Evolutionary conservation across 2,329 filamentous ascomycete genomes (phyloP).

Genomic region (Thelonectria blattea): DNA sequence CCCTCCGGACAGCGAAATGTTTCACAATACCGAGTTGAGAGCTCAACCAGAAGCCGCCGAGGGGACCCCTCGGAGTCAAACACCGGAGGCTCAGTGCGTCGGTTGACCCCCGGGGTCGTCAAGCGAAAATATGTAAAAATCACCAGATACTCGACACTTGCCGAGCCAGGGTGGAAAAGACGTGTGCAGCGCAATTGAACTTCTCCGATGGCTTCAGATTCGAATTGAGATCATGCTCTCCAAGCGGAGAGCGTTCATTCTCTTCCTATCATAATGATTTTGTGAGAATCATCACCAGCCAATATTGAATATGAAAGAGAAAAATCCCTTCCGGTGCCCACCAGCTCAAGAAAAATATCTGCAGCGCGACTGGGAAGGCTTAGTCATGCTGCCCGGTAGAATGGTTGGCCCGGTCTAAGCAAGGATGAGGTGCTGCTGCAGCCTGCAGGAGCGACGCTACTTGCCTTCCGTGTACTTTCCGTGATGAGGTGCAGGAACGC

Average conservation of each 20-base stretch:
- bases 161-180: background rate
- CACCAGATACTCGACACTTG: background rate
- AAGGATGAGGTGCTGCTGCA: constrained; percentile 10
- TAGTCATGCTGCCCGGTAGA: constrained; percentile 36
- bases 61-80: background rate
- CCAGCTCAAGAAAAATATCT: constrained; percentile 31
- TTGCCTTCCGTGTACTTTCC: constrained; percentile 15
- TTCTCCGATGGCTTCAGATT: constrained; percentile 62
- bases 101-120: background rate
- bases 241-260: constrained; percentile 62
- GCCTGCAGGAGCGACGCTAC: constrained; percentile 15
- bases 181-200: constrained; percentile 15
- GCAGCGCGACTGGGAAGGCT: constrained; percentile 23
- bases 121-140: background rate
- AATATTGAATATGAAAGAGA: constrained; percentile 43
- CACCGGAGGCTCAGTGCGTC: background rate
- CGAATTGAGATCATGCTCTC: constrained; percentile 67
- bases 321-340: constrained; percentile 29
- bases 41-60: background rate
- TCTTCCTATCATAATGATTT: constrained; percentile 71
- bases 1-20: background rate
- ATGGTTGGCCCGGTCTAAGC: constrained; percentile 33
- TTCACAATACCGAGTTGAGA: background rate
- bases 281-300: constrained; percentile 68
- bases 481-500: constrained; percentile 17